Evolutionary conservation across 140 eudicot species (phyloP).

Genomic region (Oenanthe javanica): DNA sequence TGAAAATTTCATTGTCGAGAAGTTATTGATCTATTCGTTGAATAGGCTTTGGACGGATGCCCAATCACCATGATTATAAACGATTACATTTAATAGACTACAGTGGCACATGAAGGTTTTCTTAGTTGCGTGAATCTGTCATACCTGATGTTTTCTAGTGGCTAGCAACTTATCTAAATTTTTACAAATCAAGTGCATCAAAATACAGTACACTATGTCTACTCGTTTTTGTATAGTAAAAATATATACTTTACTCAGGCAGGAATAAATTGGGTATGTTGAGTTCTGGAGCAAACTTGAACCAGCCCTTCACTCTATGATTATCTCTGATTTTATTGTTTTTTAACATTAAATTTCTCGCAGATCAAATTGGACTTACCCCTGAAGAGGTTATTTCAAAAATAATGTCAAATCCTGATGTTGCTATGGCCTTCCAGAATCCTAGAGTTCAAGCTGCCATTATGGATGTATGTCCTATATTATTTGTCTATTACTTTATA

Average conservation of each 20-base stretch:
- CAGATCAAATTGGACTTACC: slow-evolving; percentile 93
- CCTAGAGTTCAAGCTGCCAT: slow-evolving; percentile 98
- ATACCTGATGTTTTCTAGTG: not conserved
- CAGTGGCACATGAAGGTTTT: no score
- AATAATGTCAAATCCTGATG: slow-evolving; percentile 95
- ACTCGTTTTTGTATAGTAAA: not conserved
- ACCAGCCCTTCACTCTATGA: not conserved
- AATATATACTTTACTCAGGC: no score
- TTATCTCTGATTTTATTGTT: not conserved
- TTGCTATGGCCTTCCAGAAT: slow-evolving; percentile 94
- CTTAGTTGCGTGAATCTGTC: no score
- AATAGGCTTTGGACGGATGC: no score
- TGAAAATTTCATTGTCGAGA: no score
- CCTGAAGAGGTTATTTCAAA: slow-evolving; percentile 93
- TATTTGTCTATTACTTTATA: not conserved
- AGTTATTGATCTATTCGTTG: no score
- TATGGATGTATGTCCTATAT: slow-evolving; percentile 65
- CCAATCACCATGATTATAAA: no score
- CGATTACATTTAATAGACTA: no score
- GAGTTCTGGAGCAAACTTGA: not conserved
- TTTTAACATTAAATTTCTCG: not conserved
- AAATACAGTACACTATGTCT: not conserved
- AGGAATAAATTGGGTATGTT: not conserved
- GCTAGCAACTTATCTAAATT: not conserved
- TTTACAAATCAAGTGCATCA: not conserved